Evolutionary conservation across 345 rosid species (phyloP).

Genomic region (Physaria fendleri): DNA sequence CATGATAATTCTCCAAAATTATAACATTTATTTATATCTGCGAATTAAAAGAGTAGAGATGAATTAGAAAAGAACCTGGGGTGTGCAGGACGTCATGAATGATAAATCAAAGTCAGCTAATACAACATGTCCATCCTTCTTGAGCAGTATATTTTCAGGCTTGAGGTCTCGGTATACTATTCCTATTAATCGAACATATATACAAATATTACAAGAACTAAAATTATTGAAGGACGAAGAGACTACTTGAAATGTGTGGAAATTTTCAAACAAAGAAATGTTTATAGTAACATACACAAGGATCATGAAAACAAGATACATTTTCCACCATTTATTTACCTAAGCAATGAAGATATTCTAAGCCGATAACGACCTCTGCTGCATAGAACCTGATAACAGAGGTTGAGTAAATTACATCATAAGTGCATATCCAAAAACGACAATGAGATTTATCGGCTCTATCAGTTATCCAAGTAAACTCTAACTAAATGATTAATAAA

Average conservation of each 20-base stretch:
- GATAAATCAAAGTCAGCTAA: slow-evolving; percentile 93
- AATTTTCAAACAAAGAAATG: background rate
- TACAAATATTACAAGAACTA: background rate
- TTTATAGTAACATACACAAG: background rate
- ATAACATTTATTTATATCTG: background rate
- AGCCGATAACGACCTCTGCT: slow-evolving; percentile 77
- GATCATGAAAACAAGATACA: background rate
- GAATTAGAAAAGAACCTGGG: slow-evolving; percentile 45
- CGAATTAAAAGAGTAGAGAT: background rate
- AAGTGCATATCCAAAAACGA: background rate
- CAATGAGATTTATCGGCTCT: background rate
- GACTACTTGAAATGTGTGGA: background rate
- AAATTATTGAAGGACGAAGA: background rate
- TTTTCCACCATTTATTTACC: slow-evolving; percentile 37
- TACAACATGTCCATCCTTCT: slow-evolving; percentile 76
- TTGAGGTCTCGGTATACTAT: slow-evolving; percentile 86
- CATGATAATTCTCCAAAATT: background rate
- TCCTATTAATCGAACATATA: slow-evolving; percentile 42
- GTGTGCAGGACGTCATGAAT: slow-evolving; percentile 64
- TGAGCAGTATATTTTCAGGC: slow-evolving; percentile 90
- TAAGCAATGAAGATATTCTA: slow-evolving; percentile 97
- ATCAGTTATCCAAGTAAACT: background rate
- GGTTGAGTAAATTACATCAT: background rate
- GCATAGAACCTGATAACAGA: slow-evolving; percentile 71
- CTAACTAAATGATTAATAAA: background rate